These are phyloP conservation scores for Nemophila menziesii DNA, from an alignment of 257 asterid genomes.

Conservation along the genomic window DNA sequence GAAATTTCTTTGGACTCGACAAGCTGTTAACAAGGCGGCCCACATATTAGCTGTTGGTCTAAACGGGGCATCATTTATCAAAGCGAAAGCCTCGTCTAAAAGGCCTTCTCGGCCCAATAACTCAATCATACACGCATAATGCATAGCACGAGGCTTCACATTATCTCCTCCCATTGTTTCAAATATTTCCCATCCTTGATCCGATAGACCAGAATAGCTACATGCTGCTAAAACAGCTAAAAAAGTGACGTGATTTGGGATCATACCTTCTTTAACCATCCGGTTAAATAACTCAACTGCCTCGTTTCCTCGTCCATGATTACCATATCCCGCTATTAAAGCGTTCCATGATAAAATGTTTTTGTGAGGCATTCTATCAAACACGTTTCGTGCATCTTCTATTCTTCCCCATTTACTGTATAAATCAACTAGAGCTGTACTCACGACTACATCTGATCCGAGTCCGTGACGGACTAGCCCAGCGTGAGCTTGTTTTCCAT, in stretches of 20 bases:
- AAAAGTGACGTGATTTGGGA: constrained; percentile 76
- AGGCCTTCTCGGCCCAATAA: constrained; percentile 71
- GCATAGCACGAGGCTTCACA: constrained; percentile 81
- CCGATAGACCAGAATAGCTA: constrained; percentile 62
- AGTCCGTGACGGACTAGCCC: constrained; percentile 69
- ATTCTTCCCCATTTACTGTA: constrained; percentile 88
- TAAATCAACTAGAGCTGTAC: constrained; percentile 75
- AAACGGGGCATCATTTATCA: constrained; percentile 58
- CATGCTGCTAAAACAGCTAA: constrained; percentile 71
- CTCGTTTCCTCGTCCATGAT: constrained; percentile 60
- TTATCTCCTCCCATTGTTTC: constrained; percentile 60
- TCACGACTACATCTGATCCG: constrained; percentile 58
- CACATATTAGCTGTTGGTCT: constrained; percentile 65
- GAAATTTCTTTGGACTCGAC: constrained; percentile 62
- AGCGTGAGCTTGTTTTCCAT: constrained; percentile 89
- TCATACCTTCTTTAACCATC: constrained; percentile 51
- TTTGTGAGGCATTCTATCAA: constrained; percentile 58
- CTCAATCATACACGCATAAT: constrained; percentile 74
- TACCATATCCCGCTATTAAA: constrained; percentile 66
- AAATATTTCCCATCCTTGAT: constrained; percentile 61
- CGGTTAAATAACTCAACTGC: constrained; percentile 61
- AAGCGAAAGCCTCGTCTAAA: constrained; percentile 65
- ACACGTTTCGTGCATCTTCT: constrained; percentile 66
- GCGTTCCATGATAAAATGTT: constrained; percentile 80
- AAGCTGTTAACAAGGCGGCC: constrained; percentile 92